Base-by-base conservation (phyloP, 169 alveolate genomes). In the Eimeria necatrix region DNA sequence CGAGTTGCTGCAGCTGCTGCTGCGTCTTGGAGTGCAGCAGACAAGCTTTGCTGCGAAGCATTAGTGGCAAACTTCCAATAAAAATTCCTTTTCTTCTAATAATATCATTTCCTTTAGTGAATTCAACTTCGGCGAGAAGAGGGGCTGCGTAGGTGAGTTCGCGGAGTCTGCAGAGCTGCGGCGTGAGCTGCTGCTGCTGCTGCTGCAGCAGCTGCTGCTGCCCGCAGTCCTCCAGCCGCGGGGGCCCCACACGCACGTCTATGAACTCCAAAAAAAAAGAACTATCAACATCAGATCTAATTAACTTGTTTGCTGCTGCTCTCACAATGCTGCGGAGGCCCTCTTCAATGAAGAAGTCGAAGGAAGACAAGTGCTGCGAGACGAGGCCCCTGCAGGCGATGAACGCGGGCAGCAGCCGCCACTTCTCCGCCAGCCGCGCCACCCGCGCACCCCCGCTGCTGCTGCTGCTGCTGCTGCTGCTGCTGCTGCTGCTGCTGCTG, bases 131-230 rank as follows among this genome's bases (percentile, higher is more conserved):
- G 26, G 99, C 99, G 92, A 95, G 97, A 91, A 99, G 99, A 46
- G 99, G 99, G 22, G 99, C 99, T 10, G 99, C 96, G 96, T 99
- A 99, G 41, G 99, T 99, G 81, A 99, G 91, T 94, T 99, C 99
- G 76, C 99, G 97, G 74, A 98, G 95, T 80, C 99, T 97, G 87
- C 99, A 99, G 96, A 98, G 98, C 96, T 98, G 99, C 3, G 99
- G 99, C 48, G 99, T 98, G 53, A 99, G 93, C 41, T 84, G 94
- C 14, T 97, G 97, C 56, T 96, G 95, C 96, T 98, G 99, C 3
- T 99, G 99, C 48, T 99, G 98, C 56, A 99, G 93, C 41, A 78
- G 94, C 14, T 97, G 97, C 56, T 96, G 95, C 96, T 96, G 95
- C 96, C 98, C 87, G 53, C 93, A 64, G 32, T 87, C 98, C 93